Percentiles rank a stretch among this genome's conserved stretches.
Conservation (phyloP, 108 stramenopile genomes). For the Skeletonema costatum region DNA sequence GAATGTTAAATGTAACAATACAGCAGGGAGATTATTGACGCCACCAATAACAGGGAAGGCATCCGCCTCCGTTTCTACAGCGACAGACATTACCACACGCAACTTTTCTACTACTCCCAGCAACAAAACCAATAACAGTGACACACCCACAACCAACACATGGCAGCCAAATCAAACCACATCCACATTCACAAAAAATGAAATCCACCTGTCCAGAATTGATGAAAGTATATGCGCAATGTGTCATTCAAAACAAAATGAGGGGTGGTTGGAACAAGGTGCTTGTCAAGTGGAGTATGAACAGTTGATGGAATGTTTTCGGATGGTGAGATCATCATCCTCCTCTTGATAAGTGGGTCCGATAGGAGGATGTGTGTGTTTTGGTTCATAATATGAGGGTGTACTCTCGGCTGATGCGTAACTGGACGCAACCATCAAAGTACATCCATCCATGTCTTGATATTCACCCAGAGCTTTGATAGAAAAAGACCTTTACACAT, state of each 20-base stretch:
- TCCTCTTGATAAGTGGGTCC: too few relatives aligned
- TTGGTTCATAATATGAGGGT: too few relatives aligned
- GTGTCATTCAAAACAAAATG: constrained; percentile 45
- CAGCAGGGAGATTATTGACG: too few relatives aligned
- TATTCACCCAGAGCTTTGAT: too few relatives aligned
- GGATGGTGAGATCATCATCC: neutral
- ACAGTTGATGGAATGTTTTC: constrained; percentile 42
- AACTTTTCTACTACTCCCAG: neutral
- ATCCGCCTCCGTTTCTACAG: too few relatives aligned
- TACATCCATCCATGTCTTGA: too few relatives aligned
- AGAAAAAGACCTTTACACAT: too few relatives aligned
- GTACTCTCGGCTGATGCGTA: too few relatives aligned
- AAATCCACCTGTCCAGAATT: constrained; percentile 37
- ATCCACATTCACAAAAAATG: constrained; percentile 32
- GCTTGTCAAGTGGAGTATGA: constrained; percentile 35
- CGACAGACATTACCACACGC: neutral
- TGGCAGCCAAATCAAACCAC: constrained; percentile 51
- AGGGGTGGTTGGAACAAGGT: constrained; percentile 32
- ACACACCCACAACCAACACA: neutral
- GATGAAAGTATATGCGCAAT: constrained; percentile 36
- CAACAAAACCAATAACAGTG: neutral
- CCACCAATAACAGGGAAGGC: too few relatives aligned
- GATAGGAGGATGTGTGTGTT: too few relatives aligned
- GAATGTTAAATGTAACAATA: too few relatives aligned
- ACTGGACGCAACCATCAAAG: too few relatives aligned